Base-by-base conservation (phyloP, 2,329 filamentous ascomycete genomes). In the Colletotrichum sp. region DNA sequence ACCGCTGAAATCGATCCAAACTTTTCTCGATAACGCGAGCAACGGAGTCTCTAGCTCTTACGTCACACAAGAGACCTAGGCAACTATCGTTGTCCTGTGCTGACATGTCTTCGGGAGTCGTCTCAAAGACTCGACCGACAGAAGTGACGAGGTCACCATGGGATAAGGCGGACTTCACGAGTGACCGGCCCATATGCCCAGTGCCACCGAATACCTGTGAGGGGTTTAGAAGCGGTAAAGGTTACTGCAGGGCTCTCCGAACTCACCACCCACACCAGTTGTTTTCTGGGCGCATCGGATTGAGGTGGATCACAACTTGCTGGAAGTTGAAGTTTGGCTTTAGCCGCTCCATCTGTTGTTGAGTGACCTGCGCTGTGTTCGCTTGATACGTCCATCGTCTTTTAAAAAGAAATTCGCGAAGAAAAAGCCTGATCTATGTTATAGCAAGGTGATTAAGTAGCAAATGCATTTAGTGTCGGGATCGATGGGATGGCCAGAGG, bases 151-250 rank as follows among this genome's bases (percentile, higher is more conserved):
- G 89, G 83, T 99, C 97, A 79, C 94, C 94, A 79, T 95, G 94
- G 18, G 91, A 89, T 27, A 98, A 89, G 18, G 94, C 95, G 70
- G 91, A 92, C 81, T 97, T 96, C 75, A 96, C 95, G 25, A 98
- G 91, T 9, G 95, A 97, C 68, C 95, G 93, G 75, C 97, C 97
- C 89, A 98, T 98, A 81, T 99, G 97, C 71, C 97, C 97, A n/a
- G 96, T 98, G 65, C 95, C 96, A 65, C 97, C 97, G 85, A 98
- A 99, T 70, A 98, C 89, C 95, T 96, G 15, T 34, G 60, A 61
- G 16, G 22, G 16, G 39, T 27, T 28, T 25, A 39, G 30, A 74
- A 67, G 22, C 30, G 48, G 58, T 12, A 15, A 62, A 22, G 25
- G 36, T 58, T 39, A 48, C 39, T 39, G 43, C 12, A 27, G 22